A percentile compares a stretch with the other conserved stretches of the same genome.
phyloP scores from a whole-genome alignment of 1,284 basidiomycete species.

The Hortiboletus rubellus region DNA sequence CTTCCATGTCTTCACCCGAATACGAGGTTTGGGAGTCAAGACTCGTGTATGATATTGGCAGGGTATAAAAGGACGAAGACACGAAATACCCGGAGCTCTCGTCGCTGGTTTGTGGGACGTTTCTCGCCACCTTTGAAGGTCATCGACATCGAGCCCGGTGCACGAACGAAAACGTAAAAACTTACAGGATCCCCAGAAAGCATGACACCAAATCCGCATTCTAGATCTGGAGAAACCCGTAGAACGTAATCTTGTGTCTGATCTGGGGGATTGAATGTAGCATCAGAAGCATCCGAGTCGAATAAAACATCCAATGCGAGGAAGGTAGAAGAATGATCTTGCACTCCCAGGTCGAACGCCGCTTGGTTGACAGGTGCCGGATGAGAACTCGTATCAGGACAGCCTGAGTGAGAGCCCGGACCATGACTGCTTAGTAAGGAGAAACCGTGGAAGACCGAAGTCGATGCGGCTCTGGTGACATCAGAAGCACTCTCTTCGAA shows the following conservation, averaged over 20 bases:
- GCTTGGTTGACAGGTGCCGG: not conserved
- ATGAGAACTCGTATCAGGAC: not conserved
- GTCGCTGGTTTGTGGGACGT: not conserved
- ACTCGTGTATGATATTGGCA: not conserved
- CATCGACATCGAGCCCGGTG: not conserved
- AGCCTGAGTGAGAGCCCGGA: not conserved
- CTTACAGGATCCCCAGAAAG: conserved; percentile 4
- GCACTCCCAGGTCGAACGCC: not conserved
- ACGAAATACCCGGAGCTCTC: not conserved
- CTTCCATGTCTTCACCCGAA: not conserved
- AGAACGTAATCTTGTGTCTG: not conserved
- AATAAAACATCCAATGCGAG: not conserved
- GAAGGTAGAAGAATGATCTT: not conserved
- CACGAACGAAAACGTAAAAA: not conserved
- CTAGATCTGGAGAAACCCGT: not conserved
- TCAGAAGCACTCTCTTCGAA: not conserved
- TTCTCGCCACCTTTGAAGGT: not conserved
- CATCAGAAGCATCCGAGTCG: no score
- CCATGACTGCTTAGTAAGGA: not conserved
- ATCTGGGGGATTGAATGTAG: not conserved
- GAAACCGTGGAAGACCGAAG: no score
- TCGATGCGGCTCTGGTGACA: not conserved
- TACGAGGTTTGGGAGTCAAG: no score
- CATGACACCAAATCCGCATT: not conserved
- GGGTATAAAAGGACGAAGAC: not conserved